A percentile compares a stretch with the other conserved stretches of the same genome.
phyloP scores from a whole-genome alignment of 2,329 filamentous ascomycete genomes.

The Neurospora sp. region DNA sequence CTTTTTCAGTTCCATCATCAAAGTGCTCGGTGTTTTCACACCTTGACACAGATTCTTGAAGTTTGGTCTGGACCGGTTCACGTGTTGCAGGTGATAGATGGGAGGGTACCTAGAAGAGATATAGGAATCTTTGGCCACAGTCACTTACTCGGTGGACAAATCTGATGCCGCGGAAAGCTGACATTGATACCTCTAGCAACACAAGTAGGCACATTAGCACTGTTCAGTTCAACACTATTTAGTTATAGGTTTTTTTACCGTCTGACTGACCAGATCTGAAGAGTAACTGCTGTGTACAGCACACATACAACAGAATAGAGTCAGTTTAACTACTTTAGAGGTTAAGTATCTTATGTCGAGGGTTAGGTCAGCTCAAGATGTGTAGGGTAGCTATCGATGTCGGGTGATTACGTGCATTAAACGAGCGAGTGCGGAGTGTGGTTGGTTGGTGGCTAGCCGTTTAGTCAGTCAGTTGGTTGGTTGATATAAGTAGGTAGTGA shows the following conservation, averaged over 20 bases:
- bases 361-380: background rate
- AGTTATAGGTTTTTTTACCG: too few relatives aligned
- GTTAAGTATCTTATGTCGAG: background rate
- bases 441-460: background rate
- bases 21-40: background rate
- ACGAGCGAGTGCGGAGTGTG: background rate
- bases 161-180: background rate
- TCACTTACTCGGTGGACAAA: background rate
- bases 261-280: background rate
- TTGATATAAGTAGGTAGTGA: background rate
- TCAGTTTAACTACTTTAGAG: background rate
- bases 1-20: background rate
- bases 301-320: background rate
- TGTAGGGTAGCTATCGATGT: background rate
- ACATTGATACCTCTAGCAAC: background rate
- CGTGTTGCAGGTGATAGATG: background rate
- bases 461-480: background rate
- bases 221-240: background rate
- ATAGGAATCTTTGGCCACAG: background rate
- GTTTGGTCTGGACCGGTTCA: background rate
- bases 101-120: background rate
- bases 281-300: background rate
- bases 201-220: background rate
- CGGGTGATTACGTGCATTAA: background rate
- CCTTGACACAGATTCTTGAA: background rate